Evolutionary conservation across 768 basidiomycete genomes (phyloP), one percentile per base, ranked within the genome.

Genomic region (Tubosaeta sp.): DNA sequence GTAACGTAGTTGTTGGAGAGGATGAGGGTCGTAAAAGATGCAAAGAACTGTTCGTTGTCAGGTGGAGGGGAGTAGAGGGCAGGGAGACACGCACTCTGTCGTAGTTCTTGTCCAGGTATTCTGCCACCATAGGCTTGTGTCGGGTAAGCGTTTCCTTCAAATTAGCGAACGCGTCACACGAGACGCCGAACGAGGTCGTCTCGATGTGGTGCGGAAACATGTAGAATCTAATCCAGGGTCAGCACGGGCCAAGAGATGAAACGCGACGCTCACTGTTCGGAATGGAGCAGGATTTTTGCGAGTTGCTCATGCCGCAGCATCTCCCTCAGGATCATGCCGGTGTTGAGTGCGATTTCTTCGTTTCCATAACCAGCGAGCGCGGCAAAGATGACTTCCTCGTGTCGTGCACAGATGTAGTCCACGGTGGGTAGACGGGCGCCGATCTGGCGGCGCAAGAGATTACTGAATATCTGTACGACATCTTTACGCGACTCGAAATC

Each of bases 91-190:
- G 54, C 61, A 95, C 93, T 56, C 91, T 80, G 61, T 99, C 97
- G 66, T 98, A 99, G 68, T 97, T 93, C 78, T 87, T 89, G 68
- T 98, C 97, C 7, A 99, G 79, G 67, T 94, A 99, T 55, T 91
- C 86, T 0, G 95, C 95, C 1, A 98, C 97, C 92, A 99, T 97
- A 6, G 92, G 82, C 68, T 98, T 99, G 71, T 99, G 97, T 57
- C 91, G 81, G 25, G 97, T 98, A 34, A 99, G 76, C 5, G 91
- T 95, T 72, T 98, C 97, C 78, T 97, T 98, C 68, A 98, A 79
- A 68, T 97, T 98, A 14, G 91, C 90, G 62, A 97, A 97, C 4
- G 95, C 95, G 67, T 98, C 97, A 59, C 95, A 97, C 0, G 95
- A 97, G 55, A 97, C 92, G 8, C 97, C 95, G 65, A 99, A 99